Evolutionary conservation across 2,329 filamentous ascomycete genomes (phyloP), one percentile per base, ranked within the genome.

Genomic region (Fusarium subtropicale): DNA sequence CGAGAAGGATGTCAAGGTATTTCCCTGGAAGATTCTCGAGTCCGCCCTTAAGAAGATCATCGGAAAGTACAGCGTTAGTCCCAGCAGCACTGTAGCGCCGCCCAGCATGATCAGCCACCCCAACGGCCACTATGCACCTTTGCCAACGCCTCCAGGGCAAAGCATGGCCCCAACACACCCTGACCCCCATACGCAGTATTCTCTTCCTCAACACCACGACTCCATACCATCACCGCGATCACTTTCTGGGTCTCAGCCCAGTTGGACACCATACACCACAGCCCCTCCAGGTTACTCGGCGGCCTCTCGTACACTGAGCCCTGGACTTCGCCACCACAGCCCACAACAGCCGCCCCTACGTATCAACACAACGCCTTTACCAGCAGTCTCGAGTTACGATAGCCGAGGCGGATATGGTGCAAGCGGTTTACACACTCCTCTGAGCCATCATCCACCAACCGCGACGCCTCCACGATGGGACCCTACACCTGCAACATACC

Each of bases 1-100:
- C 70, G 96, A 98, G 83, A 99, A 99, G 83, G 95, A 98, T 76
- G 94, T 99, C 77, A 99, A 99, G 82, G 96, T 98, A 15, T 99
- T 98, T 76, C 91, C 94, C 7, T 99, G 96, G 96, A 96, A 94
- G 80, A 93, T 96, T 64, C 85, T 99, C 45, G 88, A 88, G 50
- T 87, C 90, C 64, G 95, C 96, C 0, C 86, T 99, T 71, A 97
- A 97, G 86, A 99, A 99, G 85, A 98, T 99, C 76, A 97, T 99
- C 78, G 91, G 93, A 75, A 99, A 99, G 91, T 99, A 98, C 78
- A 87, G 84, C 75, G 84, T 84, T n/a, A 84, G 78, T 66, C 82
- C 82, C 2, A 79, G 79, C 65, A 79, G 79, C 68, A 78, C 77
- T 5, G 61, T 80, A 38, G 76, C 79, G 1, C 77, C 79, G 2